Percentiles rank a stretch among this genome's conserved stretches.
phyloP scores from a whole-genome alignment of 2,329 filamentous ascomycete genomes.

The Nemania sp. region DNA sequence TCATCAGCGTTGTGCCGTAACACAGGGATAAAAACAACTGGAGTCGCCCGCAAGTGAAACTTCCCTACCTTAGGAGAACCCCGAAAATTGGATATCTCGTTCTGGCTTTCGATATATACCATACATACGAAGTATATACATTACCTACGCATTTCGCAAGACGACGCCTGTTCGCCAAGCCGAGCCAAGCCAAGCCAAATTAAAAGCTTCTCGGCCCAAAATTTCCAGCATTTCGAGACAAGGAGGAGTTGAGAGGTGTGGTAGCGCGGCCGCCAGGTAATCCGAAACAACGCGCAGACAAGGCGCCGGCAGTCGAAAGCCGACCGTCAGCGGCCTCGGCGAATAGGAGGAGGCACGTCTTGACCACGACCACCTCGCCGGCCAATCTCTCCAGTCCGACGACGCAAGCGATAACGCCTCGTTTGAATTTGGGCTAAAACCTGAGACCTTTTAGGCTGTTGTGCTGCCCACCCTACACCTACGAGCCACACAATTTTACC shows the following conservation, averaged over 20 bases:
- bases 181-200: conserved; percentile 4
- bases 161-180: conserved; percentile 8
- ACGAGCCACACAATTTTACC: not conserved
- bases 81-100: not conserved
- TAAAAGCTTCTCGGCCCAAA: not conserved
- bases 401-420: conserved; percentile 9
- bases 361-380: not conserved
- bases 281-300: conserved; percentile 25
- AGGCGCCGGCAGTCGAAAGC: not conserved
- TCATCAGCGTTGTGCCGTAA: not conserved
- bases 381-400: conserved; percentile 6
- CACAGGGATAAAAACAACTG: not conserved
- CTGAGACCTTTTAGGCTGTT: not conserved
- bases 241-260: conserved; percentile 5
- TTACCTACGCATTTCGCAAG: not conserved
- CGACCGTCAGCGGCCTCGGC: conserved; percentile 1
- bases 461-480: conserved; percentile 15
- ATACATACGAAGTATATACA: not conserved
- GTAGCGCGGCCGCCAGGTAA: conserved; percentile 13
- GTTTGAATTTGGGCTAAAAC: too few relatives aligned
- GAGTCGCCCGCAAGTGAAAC: not conserved
- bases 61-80: not conserved
- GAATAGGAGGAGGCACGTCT: conserved; percentile 2
- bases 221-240: conserved; percentile 21
- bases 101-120: not conserved